phyloP scores from a whole-genome alignment of 2,329 filamentous ascomycete species.

The Lecanicillium sp. region DNA sequence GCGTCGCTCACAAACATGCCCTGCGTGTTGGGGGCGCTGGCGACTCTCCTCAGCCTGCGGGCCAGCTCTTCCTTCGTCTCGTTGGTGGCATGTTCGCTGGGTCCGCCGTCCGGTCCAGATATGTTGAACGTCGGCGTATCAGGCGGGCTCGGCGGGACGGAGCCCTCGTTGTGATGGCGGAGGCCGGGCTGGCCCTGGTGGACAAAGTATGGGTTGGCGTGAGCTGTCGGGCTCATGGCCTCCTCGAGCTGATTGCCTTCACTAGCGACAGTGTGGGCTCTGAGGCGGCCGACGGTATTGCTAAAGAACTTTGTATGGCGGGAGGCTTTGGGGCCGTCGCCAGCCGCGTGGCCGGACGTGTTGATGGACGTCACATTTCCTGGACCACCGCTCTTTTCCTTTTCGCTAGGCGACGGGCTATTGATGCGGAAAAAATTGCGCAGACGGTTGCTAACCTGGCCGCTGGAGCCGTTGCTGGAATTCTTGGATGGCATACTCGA shows the following conservation, averaged over 20 bases:
- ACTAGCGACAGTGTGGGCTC: conserved; percentile 84
- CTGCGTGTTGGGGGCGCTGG: conserved; percentile 94
- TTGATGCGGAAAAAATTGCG: conserved; percentile 68
- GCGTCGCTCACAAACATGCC: conserved; percentile 63
- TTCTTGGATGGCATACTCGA: conserved; percentile 44
- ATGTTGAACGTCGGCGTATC: conserved; percentile 78
- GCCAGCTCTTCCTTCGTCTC: conserved; percentile 91
- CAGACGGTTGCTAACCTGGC: conserved; percentile 59
- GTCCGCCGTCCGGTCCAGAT: conserved; percentile 56
- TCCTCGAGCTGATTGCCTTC: conserved; percentile 90
- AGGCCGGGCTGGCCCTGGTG: conserved; percentile 92
- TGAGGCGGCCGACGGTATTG: conserved; percentile 75
- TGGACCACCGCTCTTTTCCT: conserved; percentile 55
- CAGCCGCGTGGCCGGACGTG: conserved; percentile 9
- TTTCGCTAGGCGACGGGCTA: conserved; percentile 30
- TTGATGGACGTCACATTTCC: conserved; percentile 4
- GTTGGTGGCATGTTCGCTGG: conserved; percentile 60
- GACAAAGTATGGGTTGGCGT: conserved; percentile 94
- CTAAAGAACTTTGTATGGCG: conserved; percentile 86
- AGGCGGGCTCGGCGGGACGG: conserved; percentile 84
- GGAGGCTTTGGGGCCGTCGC: conserved; percentile 48
- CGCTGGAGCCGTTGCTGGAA: conserved; percentile 39
- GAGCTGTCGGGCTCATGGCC: conserved; percentile 79
- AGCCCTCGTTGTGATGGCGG: conserved; percentile 90
- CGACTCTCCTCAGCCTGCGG: conserved; percentile 84